Evolutionary conservation across 2,329 filamentous ascomycete genomes (phyloP).

Genomic region (Aspergillus candidus): DNA sequence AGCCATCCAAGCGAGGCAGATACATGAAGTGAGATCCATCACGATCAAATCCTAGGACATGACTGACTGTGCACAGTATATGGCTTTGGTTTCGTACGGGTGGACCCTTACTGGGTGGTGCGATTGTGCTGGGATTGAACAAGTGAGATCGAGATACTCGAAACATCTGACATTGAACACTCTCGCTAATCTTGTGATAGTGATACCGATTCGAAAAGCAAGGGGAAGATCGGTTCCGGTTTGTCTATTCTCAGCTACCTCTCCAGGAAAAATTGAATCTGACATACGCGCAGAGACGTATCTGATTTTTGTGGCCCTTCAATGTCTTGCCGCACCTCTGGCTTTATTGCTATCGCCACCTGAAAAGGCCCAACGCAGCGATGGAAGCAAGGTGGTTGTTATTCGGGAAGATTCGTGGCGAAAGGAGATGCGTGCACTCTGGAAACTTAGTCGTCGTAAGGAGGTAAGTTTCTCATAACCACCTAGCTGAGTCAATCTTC

Average conservation of each 20-base stretch:
- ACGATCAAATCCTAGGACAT: too few relatives aligned
- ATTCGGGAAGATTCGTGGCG: constrained; percentile 33
- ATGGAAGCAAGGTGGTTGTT: constrained; percentile 37
- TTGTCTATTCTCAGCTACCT: neutral
- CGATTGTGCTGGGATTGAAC: constrained; percentile 45
- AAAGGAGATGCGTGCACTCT: constrained; percentile 36
- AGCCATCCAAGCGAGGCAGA: constrained; percentile 41
- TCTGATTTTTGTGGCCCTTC: constrained; percentile 40
- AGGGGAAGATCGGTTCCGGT: constrained; percentile 21
- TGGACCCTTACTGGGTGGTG: constrained; percentile 45
- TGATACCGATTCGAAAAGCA: constrained; percentile 13
- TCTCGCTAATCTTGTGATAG: constrained; percentile 4
- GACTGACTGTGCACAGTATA: constrained; percentile 20
- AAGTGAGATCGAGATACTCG: constrained; percentile 13
- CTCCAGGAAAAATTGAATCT: neutral
- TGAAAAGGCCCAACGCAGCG: constrained; percentile 39
- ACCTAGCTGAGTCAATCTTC: too few relatives aligned
- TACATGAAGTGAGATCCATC: constrained; percentile 36
- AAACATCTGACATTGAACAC: too few relatives aligned
- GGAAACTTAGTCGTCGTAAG: constrained; percentile 18
- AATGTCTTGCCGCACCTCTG: constrained; percentile 32
- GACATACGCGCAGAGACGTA: constrained; percentile 29
- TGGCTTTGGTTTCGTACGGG: constrained; percentile 48
- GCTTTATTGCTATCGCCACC: constrained; percentile 37
- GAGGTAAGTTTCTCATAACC: constrained; percentile 9